Evolutionary conservation across 2,329 filamentous ascomycete species (phyloP), one percentile per base, ranked within the genome.

Genomic region (Xylaria polymorpha): DNA sequence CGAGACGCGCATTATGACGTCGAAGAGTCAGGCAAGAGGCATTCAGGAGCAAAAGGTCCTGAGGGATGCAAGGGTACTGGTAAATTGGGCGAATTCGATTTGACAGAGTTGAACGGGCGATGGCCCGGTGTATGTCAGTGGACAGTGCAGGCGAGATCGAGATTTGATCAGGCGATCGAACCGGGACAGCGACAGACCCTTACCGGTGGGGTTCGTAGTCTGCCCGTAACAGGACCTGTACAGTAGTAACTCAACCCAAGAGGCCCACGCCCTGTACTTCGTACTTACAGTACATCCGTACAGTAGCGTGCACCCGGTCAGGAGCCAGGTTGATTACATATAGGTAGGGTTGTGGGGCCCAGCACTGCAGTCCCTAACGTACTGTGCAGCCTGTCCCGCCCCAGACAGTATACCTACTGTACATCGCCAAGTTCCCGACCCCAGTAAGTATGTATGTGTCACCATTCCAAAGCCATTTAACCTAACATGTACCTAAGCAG

Each of bases 81-180:
- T 56, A 62, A 65, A 65, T 25, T 41, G 48, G 63, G 60, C 51
- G 46, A 39, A 10, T 59, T 61, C 59, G 55, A 66, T 64, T 29
- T 29, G 60, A 68, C 57, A 63, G 66, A 64, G 60, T 53, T 29
- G 32, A 39, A 65, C 50, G 48, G 66, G 32, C 56, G 60, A 37
- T 46, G 39, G 37, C 39, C 60, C 37, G 44, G 57, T 48, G 44
- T 63, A 58, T 8, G 53, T 43, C 25, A 60, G 58, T n/a, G 18
- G 35, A 58, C 25, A 15, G 56, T 20, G n/a, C 51, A 41, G 32
- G 68, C 56, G 39, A 69, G 73, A 75, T 74, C 72, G 73, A 72
- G 73, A 71, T 73, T 74, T 74, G 62, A 56, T 64, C 51, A 63
- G 63, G 63, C 41, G 67, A 74, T 74, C 73, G 72, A 71, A 61